Conservation (phyloP, 2,329 filamentous ascomycete species). For the Sporothrix dimorphospora region DNA sequence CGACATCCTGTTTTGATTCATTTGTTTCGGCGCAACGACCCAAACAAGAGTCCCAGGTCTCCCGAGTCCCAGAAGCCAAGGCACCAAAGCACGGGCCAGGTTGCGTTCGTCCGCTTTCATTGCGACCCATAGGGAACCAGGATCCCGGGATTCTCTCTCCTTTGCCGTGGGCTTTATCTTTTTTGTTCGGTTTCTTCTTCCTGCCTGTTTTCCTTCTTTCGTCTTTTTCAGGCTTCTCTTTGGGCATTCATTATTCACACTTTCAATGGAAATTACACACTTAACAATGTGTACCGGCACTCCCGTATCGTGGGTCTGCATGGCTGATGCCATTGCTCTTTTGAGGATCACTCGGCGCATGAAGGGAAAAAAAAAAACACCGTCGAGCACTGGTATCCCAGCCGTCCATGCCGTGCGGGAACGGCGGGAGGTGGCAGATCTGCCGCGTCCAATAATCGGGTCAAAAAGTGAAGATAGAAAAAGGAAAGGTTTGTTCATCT, state of each 20-base stretch:
- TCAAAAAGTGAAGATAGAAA: not conserved
- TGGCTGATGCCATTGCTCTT: no score
- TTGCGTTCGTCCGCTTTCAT: conserved; percentile 3
- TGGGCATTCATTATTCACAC: not conserved
- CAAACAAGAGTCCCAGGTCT: not conserved
- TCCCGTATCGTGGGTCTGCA: not conserved
- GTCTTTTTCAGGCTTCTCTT: not conserved
- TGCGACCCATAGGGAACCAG: not conserved
- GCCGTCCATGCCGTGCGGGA: not conserved
- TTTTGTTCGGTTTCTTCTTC: not conserved
- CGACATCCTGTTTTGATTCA: not conserved
- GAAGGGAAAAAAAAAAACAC: not conserved
- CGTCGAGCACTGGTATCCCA: not conserved
- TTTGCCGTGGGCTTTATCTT: not conserved
- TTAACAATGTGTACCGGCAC: no score
- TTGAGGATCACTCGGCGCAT: not conserved
- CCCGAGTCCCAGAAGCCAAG: not conserved
- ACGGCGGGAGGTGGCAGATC: not conserved
- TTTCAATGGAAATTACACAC: no score
- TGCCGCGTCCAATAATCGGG: not conserved
- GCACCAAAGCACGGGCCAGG: conserved; percentile 16
- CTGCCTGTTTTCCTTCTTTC: not conserved
- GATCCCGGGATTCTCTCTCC: not conserved
- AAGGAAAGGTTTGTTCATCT: no score
- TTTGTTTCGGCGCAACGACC: conserved; percentile 9